Evolutionary conservation across 305 asterid genomes (phyloP), one percentile per base, ranked within the genome.

Genomic region (Fraxinus ornus): DNA sequence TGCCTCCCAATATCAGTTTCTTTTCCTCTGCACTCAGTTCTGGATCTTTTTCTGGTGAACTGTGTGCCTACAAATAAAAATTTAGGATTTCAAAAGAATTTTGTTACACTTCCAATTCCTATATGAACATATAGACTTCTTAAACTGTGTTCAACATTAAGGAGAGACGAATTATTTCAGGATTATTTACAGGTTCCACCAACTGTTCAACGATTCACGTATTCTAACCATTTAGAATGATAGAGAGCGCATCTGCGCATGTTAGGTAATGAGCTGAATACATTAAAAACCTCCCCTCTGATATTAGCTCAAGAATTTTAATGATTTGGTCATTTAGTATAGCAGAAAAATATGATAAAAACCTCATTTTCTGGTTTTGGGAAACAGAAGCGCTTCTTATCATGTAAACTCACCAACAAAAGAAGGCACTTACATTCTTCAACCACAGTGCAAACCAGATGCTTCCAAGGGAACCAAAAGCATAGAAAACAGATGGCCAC

Each of bases 371-470:
- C 32, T 7, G 32, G 32, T 64, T 64, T 21, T 64, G 0, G 15
- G 15, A 7, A 22, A 64, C 2, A 19, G 62, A 39, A 22, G 21
- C 39, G 41, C 3, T 24, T 10, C 6, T 24, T 10, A 15, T 10
- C 8, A 12, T 52, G 26, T 22, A 57, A 9, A 83, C 44, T 8
- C 21, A 72, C 13, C 24, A 55, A 75, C 41, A 84, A 83, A 83
- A 22, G 2, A 75, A 57, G 77, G 84, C 1, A 80, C 94, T 91
- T 89, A 96, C 99, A 86, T 92, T 93, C 87, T 90, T 94, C 91
- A 93, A 85, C 99, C 99, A 94, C 32, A 96, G 85, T 64, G 97
- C 94, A 85, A 95, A 88, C 98, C 99, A 95, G 87, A 95, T 86
- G 86, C 87, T 94, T 78, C 97, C 99, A 62, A 94, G 93, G 76